Conservation (phyloP, 331 rosid species). For the Ulmus americana region DNA sequence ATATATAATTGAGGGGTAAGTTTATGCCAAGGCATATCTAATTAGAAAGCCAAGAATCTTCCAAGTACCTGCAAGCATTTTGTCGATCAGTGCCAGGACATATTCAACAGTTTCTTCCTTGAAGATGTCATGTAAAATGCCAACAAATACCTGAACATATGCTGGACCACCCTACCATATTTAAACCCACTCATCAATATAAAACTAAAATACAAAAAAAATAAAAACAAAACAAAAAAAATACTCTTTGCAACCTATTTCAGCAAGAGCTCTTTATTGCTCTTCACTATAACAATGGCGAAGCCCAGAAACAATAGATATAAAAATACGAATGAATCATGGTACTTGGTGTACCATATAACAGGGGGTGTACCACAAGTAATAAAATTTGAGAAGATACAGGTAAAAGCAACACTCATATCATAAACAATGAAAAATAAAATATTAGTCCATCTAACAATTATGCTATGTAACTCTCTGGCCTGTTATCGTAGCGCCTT, state of each 20-base stretch:
- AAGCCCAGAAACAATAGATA: not conserved
- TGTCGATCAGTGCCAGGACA: slow-evolving; percentile 76
- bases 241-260: slow-evolving; percentile 13
- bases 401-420: too few species aligned
- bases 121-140: slow-evolving; percentile 23
- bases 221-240: slow-evolving; percentile 3
- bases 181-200: slow-evolving; percentile 19
- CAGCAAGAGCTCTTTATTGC: not conserved
- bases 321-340: not conserved
- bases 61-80: slow-evolving; percentile 71
- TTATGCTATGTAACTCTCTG: slow-evolving; percentile 72
- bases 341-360: too few species aligned
- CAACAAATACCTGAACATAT: slow-evolving; percentile 69
- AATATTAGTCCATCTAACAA: slow-evolving; percentile 66
- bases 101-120: slow-evolving; percentile 81
- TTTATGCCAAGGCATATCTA: slow-evolving; percentile 1
- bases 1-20: slow-evolving; percentile 18
- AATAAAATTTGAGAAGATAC: too few species aligned
- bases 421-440: too few species aligned
- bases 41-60: not conserved
- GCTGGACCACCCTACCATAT: slow-evolving; percentile 81
- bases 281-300: not conserved
- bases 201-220: not conserved
- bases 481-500: slow-evolving; percentile 74
- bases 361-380: too few species aligned